These are phyloP conservation scores for Schizosaccharomyces pombe DNA, from an alignment of 805 yeast genomes.

Conservation along the genomic window DNA sequence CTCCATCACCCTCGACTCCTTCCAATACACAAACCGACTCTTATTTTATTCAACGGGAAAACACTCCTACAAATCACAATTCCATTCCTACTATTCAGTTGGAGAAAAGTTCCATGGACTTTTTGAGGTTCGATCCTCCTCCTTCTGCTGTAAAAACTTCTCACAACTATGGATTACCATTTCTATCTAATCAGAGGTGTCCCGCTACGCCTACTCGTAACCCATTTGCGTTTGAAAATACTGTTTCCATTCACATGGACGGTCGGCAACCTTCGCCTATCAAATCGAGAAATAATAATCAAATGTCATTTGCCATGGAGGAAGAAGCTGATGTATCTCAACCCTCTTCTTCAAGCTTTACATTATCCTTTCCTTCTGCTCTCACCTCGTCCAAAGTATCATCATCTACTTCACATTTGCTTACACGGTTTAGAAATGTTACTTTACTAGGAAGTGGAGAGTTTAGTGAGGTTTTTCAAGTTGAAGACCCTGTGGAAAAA, in stretches of 20 bases:
- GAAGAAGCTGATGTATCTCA: background rate
- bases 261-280: background rate
- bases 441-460: constrained; percentile 61
- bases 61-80: background rate
- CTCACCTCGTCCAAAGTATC: background rate
- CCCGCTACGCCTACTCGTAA: constrained; percentile 12
- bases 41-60: background rate
- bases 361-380: background rate
- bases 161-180: too few species aligned
- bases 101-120: background rate
- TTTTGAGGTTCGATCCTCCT: background rate
- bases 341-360: background rate
- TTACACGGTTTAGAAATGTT: constrained; percentile 37
- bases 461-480: constrained; percentile 71
- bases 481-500: constrained; percentile 32
- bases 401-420: background rate
- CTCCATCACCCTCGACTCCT: background rate
- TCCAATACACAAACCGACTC: background rate
- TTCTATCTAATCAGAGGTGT: too few species aligned
- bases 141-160: background rate
- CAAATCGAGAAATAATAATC: background rate
- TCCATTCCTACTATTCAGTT: background rate
- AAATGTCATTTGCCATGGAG: background rate
- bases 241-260: background rate
- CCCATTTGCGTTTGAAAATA: constrained; percentile 21